These are phyloP conservation scores for Pseudopyrenochaeta lycopersici DNA, from an alignment of 2,329 filamentous ascomycete species.

Conservation along the genomic window DNA sequence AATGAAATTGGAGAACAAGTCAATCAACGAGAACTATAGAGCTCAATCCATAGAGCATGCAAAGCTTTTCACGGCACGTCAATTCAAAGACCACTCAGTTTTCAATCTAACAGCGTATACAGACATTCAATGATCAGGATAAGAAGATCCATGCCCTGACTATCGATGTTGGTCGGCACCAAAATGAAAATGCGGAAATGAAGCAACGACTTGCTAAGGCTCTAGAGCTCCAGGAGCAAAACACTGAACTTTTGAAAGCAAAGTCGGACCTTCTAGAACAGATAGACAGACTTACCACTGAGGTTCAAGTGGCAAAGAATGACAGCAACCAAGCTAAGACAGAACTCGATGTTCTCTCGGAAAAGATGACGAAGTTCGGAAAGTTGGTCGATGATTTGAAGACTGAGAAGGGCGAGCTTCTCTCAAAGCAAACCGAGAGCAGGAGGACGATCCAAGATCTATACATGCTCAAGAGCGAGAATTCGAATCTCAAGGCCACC, in stretches of 20 bases:
- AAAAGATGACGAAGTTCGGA: constrained; percentile 18
- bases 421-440: constrained; percentile 11
- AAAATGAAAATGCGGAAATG: constrained; percentile 26
- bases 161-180: constrained; percentile 10
- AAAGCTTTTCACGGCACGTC: constrained; percentile 26
- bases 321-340: constrained; percentile 4
- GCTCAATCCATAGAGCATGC: constrained; percentile 32
- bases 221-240: constrained; percentile 21
- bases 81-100: background rate
- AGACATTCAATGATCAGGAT: constrained; percentile 26
- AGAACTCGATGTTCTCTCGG: constrained; percentile 3
- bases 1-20: constrained; percentile 23
- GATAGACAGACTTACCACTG: constrained; percentile 10
- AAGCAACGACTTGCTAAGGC: constrained; percentile 18
- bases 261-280: constrained; percentile 15
- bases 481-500: background rate
- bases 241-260: constrained; percentile 5
- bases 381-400: constrained; percentile 20
- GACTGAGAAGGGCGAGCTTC: constrained; percentile 23
- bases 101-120: background rate
- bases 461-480: constrained; percentile 6
- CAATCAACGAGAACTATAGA: constrained; percentile 28
- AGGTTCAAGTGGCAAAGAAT: constrained; percentile 17
- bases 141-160: constrained; percentile 27
- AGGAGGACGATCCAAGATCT: constrained; percentile 3